Evolutionary conservation across 768 basidiomycete species (phyloP).

Genomic region (Podaxis pistillaris): DNA sequence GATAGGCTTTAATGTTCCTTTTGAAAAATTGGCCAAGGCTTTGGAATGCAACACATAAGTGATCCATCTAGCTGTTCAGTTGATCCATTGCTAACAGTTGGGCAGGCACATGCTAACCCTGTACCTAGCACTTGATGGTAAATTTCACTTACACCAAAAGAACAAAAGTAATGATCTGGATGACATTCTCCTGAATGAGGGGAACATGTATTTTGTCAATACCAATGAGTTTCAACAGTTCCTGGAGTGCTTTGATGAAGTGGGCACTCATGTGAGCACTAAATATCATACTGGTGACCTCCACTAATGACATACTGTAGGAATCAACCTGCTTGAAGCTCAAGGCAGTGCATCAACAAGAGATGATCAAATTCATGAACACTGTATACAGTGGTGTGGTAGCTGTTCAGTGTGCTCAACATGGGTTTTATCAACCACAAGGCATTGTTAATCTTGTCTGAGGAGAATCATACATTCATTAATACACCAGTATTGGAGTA

Average conservation of each 20-base stretch:
- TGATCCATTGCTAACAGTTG: too few relatives aligned
- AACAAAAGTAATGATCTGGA: too few relatives aligned
- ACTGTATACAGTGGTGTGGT: conserved; percentile 27
- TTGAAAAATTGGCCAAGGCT: too few relatives aligned
- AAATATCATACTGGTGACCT: too few relatives aligned
- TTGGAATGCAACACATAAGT: too few relatives aligned
- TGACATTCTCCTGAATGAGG: conserved; percentile 25
- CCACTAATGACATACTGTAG: conserved; percentile 10
- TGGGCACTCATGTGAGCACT: too few relatives aligned
- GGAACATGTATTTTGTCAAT: conserved; percentile 24
- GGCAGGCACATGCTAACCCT: too few relatives aligned
- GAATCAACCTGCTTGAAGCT: conserved; percentile 25
- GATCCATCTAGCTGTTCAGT: too few relatives aligned
- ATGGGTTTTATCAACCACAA: conserved; percentile 24
- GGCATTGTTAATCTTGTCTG: conserved; percentile 25
- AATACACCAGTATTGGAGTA: not conserved
- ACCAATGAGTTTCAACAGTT: conserved; percentile 18
- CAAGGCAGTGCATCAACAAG: conserved; percentile 24
- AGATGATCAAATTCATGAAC: not conserved
- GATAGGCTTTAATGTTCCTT: too few relatives aligned
- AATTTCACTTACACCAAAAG: too few relatives aligned
- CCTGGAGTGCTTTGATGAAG: conserved; percentile 1
- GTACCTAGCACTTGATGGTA: too few relatives aligned
- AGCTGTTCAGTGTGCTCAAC: conserved; percentile 27
- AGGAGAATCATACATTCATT: conserved; percentile 24